Evolutionary conservation across 2,329 filamentous ascomycete genomes (phyloP).

Genomic region (Talaromyces verruculosus): DNA sequence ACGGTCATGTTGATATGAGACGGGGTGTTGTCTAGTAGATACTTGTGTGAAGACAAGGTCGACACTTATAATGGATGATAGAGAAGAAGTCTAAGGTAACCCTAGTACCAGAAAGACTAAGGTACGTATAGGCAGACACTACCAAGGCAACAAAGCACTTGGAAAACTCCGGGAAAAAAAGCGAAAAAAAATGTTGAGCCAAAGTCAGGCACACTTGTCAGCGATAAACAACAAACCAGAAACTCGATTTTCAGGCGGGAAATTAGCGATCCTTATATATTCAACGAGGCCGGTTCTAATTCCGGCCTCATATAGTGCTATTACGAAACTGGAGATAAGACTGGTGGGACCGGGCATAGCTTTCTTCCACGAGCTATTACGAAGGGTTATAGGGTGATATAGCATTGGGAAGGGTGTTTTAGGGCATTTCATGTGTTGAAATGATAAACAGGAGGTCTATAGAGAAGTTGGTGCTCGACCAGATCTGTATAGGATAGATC

Average conservation of each 20-base stretch:
- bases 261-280: constrained; percentile 44
- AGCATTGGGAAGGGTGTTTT: not conserved
- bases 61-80: not conserved
- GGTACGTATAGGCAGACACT: not conserved
- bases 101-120: not conserved
- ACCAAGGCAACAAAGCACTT: constrained; percentile 20
- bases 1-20: constrained; percentile 38
- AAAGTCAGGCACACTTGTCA: constrained; percentile 1
- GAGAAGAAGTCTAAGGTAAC: not conserved
- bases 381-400: not conserved
- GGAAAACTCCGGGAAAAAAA: constrained; percentile 25
- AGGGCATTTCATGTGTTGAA: constrained; percentile 5
- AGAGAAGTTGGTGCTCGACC: not conserved
- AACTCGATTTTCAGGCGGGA: constrained; percentile 30
- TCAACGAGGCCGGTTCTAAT: constrained; percentile 48
- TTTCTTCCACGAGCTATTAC: constrained; percentile 29
- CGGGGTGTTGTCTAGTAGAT: not conserved
- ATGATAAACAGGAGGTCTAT: not conserved
- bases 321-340: constrained; percentile 16
- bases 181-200: constrained; percentile 1
- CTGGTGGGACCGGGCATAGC: constrained; percentile 22
- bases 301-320: constrained; percentile 40
- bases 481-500: constrained; percentile 4
- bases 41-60: not conserved
- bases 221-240: constrained; percentile 24